Base-by-base conservation (phyloP, 805 yeast species). In the Blastobotrys parvus region DNA sequence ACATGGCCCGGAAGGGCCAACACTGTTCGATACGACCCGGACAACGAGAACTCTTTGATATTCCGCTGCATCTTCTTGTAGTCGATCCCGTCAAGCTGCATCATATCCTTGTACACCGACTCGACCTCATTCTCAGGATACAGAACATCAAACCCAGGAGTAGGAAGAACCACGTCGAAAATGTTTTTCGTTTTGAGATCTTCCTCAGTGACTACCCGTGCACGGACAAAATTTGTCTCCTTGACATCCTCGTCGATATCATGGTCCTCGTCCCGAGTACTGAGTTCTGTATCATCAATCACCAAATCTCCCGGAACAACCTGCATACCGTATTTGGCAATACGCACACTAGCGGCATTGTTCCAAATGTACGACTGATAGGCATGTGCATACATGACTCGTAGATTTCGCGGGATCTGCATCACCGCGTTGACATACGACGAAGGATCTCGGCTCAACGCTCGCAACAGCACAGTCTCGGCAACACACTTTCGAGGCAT, bases 351-450 rank as follows among this genome's bases (percentile, higher is more conserved):
- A 1, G 88, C 90, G 29, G 81, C 94, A 41, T 72, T 60, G 58
- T 94, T 94, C 99, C 98, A 94, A 22, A 92, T 75, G 57, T 81
- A 92, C 50, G 96, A 86, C 65, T 92, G 98, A 61, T 94, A 94
- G 2, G 98, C 95, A 63, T 92, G 99, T 2, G 84, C 95, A 58
- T 92, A 92, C 94, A 92, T 90, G 45, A 89, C 77, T 60, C 96
- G 72, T 59, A 92, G 69, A 59, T 89, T 89, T 62, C 95, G 76
- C 27, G 98, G 97, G 51, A 92, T 83, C 45, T 87, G 77, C 82
- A 83, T 80, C 36, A 94, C 72, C 2, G 94, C 92, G 46, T 75
- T 77, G 56, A 85, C 78, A 60, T 79, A 85, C n/a, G 83, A 69
- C 2, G 63, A 74, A 10, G 68, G 67, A 51, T 70, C 70, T 27